Conservation (phyloP, 2,329 filamentous ascomycete species). For the Fusarium caatingaense region DNA sequence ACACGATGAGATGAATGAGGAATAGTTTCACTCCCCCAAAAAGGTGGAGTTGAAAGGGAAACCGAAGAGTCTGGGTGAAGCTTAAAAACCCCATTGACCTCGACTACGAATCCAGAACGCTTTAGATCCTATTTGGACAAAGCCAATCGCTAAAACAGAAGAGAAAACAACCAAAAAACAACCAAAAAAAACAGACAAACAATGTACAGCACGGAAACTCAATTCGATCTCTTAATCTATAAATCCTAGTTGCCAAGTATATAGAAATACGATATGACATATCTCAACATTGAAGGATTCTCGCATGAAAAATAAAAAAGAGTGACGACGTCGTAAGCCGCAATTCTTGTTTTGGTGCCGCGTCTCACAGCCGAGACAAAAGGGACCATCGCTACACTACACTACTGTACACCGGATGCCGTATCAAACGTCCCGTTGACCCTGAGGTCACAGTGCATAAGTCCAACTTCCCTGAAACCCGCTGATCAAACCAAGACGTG, state of each 20-base stretch:
- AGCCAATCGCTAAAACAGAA: constrained; percentile 7
- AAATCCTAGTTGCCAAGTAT: background rate
- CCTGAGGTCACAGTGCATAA: background rate
- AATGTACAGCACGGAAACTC: constrained; percentile 3
- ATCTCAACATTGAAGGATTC: background rate
- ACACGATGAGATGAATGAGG: constrained; percentile 32
- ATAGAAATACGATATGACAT: constrained; percentile 3
- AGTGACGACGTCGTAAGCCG: constrained; percentile 20
- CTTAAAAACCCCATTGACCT: constrained; percentile 6
- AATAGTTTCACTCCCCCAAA: constrained; percentile 27
- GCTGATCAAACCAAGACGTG: background rate
- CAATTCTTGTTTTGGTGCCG: background rate
- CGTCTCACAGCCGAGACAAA: background rate
- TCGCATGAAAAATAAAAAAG: background rate
- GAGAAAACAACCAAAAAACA: constrained; percentile 6
- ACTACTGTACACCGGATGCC: background rate
- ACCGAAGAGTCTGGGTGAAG: constrained; percentile 19
- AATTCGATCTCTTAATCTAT: constrained; percentile 3
- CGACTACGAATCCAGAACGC: constrained; percentile 20
- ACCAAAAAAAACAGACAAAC: constrained; percentile 13
- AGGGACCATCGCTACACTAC: background rate
- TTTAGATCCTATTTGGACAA: constrained; percentile 19
- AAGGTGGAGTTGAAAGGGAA: constrained; percentile 22
- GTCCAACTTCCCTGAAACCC: background rate
- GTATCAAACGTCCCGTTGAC: background rate